Evolutionary conservation across 1,284 basidiomycete species (phyloP).

Genomic region (Cutaneotrichosporon dermatis): DNA sequence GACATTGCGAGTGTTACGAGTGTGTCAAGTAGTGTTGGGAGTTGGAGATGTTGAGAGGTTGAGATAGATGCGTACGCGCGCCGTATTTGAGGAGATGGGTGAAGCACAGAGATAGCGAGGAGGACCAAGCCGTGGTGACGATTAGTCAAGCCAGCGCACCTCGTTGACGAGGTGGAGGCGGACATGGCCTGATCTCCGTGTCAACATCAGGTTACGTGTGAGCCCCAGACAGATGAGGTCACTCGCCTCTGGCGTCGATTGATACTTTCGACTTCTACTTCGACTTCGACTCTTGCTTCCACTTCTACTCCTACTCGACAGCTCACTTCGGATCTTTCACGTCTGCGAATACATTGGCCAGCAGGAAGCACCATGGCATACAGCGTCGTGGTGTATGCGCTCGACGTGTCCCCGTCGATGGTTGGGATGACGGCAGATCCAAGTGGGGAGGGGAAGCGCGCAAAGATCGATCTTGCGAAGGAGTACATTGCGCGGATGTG

Average conservation of each 20-base stretch:
- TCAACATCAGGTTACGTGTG: conserved; percentile 5
- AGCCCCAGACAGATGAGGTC: not conserved
- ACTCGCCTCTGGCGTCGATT: not conserved
- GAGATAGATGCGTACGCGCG: too few species aligned
- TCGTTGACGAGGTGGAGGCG: not conserved
- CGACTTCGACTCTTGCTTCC: not conserved
- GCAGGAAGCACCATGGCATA: conserved; percentile 25
- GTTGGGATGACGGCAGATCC: conserved; percentile 60
- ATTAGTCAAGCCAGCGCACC: too few species aligned
- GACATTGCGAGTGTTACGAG: conserved; percentile 19
- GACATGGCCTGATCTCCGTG: conserved; percentile 1
- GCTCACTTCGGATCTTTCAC: not conserved
- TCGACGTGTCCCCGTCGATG: conserved; percentile 86
- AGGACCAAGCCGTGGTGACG: too few species aligned
- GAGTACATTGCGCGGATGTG: conserved; percentile 83
- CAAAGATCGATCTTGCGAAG: conserved; percentile 73
- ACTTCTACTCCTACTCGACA: not conserved
- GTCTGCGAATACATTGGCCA: not conserved
- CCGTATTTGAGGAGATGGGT: not conserved
- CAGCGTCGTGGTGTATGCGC: conserved; percentile 57
- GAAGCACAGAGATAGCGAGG: not conserved
- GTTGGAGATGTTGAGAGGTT: not conserved
- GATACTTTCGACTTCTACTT: not conserved
- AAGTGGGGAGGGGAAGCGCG: conserved; percentile 57
- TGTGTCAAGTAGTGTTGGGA: not conserved